Conservation (phyloP, 176 grass and related monocot genomes). For the Aegilops bicornis region DNA sequence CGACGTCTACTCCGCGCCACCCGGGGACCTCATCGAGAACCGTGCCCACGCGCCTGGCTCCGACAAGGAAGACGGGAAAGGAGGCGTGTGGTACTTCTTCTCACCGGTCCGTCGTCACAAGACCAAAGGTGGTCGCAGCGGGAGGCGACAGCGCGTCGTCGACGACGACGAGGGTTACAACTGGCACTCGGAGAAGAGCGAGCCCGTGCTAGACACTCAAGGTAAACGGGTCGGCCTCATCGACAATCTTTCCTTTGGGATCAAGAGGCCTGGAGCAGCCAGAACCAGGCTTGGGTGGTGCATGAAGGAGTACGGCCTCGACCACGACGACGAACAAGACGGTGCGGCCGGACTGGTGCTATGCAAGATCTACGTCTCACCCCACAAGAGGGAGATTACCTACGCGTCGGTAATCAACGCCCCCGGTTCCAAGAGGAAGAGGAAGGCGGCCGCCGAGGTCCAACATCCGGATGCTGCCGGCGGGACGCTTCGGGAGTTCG, state of each 20-base stretch:
- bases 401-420: neutral
- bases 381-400: neutral
- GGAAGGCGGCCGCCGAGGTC: neutral
- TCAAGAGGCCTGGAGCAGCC: too few relatives aligned
- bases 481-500: neutral
- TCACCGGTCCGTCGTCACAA: neutral
- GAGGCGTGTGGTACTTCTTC: slow-evolving; percentile 1
- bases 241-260: too few relatives aligned
- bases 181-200: neutral
- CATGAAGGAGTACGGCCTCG: neutral
- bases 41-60: neutral
- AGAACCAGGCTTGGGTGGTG: slow-evolving; percentile 2
- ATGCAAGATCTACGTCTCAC: slow-evolving; percentile 4
- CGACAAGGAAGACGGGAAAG: neutral
- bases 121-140: neutral
- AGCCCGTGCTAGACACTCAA: neutral
- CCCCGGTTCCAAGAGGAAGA: neutral
- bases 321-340: neutral
- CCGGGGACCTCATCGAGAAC: neutral
- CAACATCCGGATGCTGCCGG: neutral
- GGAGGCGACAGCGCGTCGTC: neutral
- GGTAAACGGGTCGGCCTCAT: neutral
- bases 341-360: neutral
- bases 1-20: neutral
- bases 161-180: neutral